phyloP scores from a whole-genome alignment of 345 rosid species.

The Geranium rotundifolium region DNA sequence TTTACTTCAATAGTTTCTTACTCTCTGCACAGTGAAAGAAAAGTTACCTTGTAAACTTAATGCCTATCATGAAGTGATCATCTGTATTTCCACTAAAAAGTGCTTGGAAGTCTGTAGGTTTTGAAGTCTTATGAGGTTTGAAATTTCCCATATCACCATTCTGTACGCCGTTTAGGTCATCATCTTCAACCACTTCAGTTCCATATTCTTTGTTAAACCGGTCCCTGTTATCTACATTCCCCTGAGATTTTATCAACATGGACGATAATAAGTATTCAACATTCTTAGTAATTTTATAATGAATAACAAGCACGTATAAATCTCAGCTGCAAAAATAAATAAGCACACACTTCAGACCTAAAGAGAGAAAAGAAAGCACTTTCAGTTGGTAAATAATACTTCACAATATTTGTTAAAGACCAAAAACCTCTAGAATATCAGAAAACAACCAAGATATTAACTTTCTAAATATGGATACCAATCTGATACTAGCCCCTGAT shows the following conservation, averaged over 20 bases:
- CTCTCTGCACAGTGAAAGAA: background rate
- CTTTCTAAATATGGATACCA: no score
- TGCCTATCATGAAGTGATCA: slow-evolving; percentile 77
- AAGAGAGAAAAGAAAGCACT: background rate
- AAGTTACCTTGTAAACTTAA: slow-evolving; percentile 77
- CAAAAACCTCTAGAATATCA: no score
- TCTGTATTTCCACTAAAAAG: slow-evolving; percentile 69
- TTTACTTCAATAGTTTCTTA: background rate
- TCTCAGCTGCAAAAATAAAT: background rate
- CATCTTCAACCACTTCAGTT: slow-evolving; percentile 38
- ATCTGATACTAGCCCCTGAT: no score
- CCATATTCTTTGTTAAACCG: slow-evolving; percentile 75
- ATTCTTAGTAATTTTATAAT: background rate
- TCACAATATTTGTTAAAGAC: no score
- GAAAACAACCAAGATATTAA: no score
- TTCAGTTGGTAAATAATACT: no score
- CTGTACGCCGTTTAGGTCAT: slow-evolving; percentile 11
- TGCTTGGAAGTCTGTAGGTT: slow-evolving; percentile 70
- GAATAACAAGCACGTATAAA: background rate
- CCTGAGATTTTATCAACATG: slow-evolving; percentile 30
- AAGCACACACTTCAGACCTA: no score
- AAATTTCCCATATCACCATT: slow-evolving; percentile 17
- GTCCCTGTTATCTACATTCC: slow-evolving; percentile 62
- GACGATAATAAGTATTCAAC: slow-evolving; percentile 5
- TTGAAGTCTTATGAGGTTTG: slow-evolving; percentile 37